Evolutionary conservation across 2,329 filamentous ascomycete genomes (phyloP), one percentile per base, ranked within the genome.

Genomic region (Fusarium keratoplasticum): DNA sequence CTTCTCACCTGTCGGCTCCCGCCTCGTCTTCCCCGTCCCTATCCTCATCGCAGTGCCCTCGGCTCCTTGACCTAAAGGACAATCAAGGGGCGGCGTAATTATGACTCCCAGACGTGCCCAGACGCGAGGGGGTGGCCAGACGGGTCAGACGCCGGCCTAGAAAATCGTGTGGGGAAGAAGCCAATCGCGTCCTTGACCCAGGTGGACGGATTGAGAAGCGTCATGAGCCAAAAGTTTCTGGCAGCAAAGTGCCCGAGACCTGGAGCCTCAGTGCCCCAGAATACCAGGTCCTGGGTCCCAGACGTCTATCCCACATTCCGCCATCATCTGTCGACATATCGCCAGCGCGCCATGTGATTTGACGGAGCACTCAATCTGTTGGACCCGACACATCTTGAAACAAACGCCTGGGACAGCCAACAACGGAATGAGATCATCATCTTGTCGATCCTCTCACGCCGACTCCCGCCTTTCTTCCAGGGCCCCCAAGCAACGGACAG

Each of bases 351-450:
- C 61, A 64, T 72, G 42, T 72, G 73, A 78, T 76, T 78, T 72
- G 73, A 66, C 63, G 69, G 60, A 59, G 60, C 57, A 59, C 50
- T 71, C 60, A 57, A 67, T 59, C 29, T 68, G 44, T 66, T 65
- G 64, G 63, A 63, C 36, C 61, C 69, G 55, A 64, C 61, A 69
- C 64, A 77, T 74, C 72, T 78, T 78, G 76, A 78, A 78, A 78
- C 76, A 78, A 77, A 77, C 76, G 72, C 76, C 76, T 74, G 73
- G 71, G 66, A 69, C 67, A 69, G 38, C 73, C 75, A 75, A 76
- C 76, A 75, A 65, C 70, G 73, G 76, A 78, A 78, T 78, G 76
- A 78, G 76, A 78, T 78, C 76, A 78, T 78, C 75, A 73, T 72
- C 70, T 72, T 70, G 76, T 78, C 75, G 76, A 78, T 78, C 76